Evolutionary conservation across 805 yeast genomes (phyloP), one percentile per base, ranked within the genome.

Genomic region (Cyberlindnera mycetangii): DNA sequence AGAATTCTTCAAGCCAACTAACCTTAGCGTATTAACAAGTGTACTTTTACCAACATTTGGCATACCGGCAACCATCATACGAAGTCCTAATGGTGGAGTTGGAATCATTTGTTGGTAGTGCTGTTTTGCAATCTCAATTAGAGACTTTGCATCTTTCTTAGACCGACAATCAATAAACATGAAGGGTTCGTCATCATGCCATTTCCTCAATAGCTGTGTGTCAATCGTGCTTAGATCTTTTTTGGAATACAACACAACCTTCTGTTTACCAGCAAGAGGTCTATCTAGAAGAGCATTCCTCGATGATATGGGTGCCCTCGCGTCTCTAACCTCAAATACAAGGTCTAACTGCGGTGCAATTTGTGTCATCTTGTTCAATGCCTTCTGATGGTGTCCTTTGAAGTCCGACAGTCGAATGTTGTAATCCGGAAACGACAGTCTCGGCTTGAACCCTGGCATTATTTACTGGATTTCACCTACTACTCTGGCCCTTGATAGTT

Each of bases 31-130:
- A 58, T 93, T 93, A 21, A 90, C 83, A 38, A 93, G 61, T 0
- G 97, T 85, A 11, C 96, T 85, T 64, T 93, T 93, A 0, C 99
- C 99, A n/a, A 89, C 95, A 61, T 93, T 93, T 1, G 99, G 99
- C 93, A 93, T 86, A 0, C 99, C 99, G 7, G 84, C 81, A 36
- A 92, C 78, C 70, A 90, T 70, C 45, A 86, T 64, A 18, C 89
- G 66, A 38, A 85, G 68, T 0, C 98, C 98, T 47, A 89, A 64
- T 0, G 97, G 97, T 0, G 96, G 95, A 5, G 82, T 78, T 0
- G 92, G 88, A 16, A 61, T 63, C 73, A 79, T 68, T 4, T 60
- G 50, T 21, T 62, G 50, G 54, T 76, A 74, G 41, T 67, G 66
- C 41, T 73, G 70, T 30, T 69, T 70, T 4, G 87, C 67, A 11